Evolutionary conservation across 176 grass and related monocot genomes (phyloP).

Genomic region (Phoenix roebelenii): DNA sequence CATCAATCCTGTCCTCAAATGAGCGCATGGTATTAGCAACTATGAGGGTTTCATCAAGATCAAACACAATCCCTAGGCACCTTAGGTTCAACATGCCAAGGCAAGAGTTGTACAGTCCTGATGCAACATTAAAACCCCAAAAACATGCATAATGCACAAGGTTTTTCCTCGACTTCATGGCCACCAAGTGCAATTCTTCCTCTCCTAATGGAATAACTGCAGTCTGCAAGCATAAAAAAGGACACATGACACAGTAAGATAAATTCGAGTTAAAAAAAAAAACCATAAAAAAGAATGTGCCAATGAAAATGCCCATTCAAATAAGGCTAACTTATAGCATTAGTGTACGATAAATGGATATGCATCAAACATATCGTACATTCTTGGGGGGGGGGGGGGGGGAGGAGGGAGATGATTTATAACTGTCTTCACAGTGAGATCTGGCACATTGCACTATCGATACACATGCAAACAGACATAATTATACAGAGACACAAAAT

Average conservation of each 20-base stretch:
- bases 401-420: too few relatives aligned
- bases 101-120: slow-evolving; percentile 65
- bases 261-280: neutral
- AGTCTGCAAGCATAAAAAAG: slow-evolving; percentile 47
- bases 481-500: too few relatives aligned
- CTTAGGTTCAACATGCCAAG: slow-evolving; percentile 87
- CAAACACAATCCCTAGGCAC: slow-evolving; percentile 92
- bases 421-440: too few relatives aligned
- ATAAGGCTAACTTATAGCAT: too few relatives aligned
- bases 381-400: too few relatives aligned
- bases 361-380: too few relatives aligned
- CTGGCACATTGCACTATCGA: too few relatives aligned
- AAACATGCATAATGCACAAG: slow-evolving; percentile 55
- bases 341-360: too few relatives aligned
- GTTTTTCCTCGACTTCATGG: slow-evolving; percentile 70
- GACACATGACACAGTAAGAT: neutral
- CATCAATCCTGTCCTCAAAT: slow-evolving; percentile 94
- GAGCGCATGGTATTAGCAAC: slow-evolving; percentile 78
- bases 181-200: slow-evolving; percentile 93
- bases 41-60: slow-evolving; percentile 93
- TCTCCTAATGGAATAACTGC: slow-evolving; percentile 70
- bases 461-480: too few relatives aligned
- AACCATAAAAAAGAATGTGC: neutral
- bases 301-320: too few relatives aligned
- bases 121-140: slow-evolving; percentile 81